Evolutionary conservation across 2,329 filamentous ascomycete species (phyloP).

Genomic region (Allantophomopsis cytisporea): DNA sequence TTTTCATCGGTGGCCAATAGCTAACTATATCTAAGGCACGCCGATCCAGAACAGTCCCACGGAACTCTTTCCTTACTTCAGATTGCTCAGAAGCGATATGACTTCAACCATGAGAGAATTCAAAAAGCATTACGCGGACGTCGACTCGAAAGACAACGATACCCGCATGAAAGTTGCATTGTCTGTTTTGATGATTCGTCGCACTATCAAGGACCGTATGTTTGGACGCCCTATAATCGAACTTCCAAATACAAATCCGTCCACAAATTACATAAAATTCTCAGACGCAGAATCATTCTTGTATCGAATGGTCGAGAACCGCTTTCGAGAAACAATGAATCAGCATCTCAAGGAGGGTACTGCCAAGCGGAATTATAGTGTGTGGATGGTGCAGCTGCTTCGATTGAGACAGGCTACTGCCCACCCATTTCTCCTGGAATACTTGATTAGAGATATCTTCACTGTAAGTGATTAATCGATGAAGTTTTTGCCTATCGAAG

Average conservation of each 20-base stretch:
- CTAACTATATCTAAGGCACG: no score
- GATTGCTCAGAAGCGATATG: conserved; percentile 10
- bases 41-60: no score
- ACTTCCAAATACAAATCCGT: conserved; percentile 32
- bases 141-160: conserved; percentile 7
- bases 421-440: conserved; percentile 18
- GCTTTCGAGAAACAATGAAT: conserved; percentile 15
- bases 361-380: conserved; percentile 8
- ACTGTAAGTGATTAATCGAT: neutral
- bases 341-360: conserved; percentile 8
- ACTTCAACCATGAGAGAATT: conserved; percentile 4
- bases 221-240: conserved; percentile 38
- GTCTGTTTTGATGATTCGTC: conserved; percentile 33
- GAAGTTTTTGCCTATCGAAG: no score
- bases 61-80: conserved; percentile 16
- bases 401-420: conserved; percentile 17
- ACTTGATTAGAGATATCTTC: conserved; percentile 16
- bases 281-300: conserved; percentile 35
- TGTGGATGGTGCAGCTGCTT: conserved; percentile 17
- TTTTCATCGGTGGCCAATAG: neutral
- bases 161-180: conserved; percentile 12
- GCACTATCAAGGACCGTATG: conserved; percentile 37
- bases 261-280: conserved; percentile 29
- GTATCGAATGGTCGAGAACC: conserved; percentile 34
- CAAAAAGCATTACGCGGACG: conserved; percentile 15